A percentile compares a stretch with the other conserved stretches of the same genome.
These are phyloP conservation scores for Phanerochaete sordida DNA, from an alignment of 768 basidiomycete genomes.

Conservation along the genomic window DNA sequence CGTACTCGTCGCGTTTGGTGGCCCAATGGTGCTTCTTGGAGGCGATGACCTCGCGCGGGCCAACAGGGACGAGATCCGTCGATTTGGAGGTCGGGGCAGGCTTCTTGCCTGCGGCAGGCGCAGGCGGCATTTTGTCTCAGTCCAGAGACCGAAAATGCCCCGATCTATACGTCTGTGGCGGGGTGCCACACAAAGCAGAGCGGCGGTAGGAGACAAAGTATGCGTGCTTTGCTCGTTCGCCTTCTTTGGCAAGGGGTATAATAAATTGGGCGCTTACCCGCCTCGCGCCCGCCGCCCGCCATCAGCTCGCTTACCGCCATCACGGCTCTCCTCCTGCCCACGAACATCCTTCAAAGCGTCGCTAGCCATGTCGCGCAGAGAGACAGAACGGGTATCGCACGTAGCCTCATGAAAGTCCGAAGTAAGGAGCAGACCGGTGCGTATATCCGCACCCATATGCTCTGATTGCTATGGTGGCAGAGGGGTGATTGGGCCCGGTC, in stretches of 20 bases:
- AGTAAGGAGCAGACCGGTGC: not conserved
- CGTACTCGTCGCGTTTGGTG: conserved; percentile 44
- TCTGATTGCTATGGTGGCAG: too few species aligned
- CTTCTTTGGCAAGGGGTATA: not conserved
- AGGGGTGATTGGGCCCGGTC: too few species aligned
- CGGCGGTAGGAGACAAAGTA: not conserved
- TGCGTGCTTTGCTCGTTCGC: not conserved
- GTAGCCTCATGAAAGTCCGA: not conserved
- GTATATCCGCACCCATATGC: not conserved
- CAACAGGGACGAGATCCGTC: conserved; percentile 49
- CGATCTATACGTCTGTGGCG: not conserved
- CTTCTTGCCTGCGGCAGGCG: not conserved
- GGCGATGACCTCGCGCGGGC: conserved; percentile 47
- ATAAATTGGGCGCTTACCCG: not conserved
- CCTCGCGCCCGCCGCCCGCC: not conserved
- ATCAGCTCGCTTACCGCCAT: too few species aligned
- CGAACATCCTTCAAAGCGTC: too few species aligned
- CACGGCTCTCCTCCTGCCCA: too few species aligned
- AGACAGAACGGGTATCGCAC: not conserved
- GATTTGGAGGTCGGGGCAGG: conserved; percentile 19
- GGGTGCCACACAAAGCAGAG: not conserved
- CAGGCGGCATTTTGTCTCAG: conserved; percentile 18
- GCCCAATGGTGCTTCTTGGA: conserved; percentile 18
- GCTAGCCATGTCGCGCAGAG: too few species aligned
- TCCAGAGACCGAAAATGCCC: not conserved